Evolutionary conservation across 371 early-diverging fungal genomes (phyloP), one percentile per base, ranked within the genome.

Genomic region (Rhizopus stolonifer): DNA sequence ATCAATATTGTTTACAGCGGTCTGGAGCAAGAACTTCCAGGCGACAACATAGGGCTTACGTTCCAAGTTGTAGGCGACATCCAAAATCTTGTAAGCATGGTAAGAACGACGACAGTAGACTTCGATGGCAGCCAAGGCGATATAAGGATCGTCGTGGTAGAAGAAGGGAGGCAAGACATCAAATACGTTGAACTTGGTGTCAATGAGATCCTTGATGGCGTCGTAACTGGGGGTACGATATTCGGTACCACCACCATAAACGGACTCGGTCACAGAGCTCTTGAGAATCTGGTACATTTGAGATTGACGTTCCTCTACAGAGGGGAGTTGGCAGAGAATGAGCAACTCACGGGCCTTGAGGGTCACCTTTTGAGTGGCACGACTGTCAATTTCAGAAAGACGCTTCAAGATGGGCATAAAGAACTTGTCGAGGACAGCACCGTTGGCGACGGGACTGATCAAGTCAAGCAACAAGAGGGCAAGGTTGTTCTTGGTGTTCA

Each of bases 111-210:
- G 88, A 52, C 93, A 90, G 77, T 98, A 98, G 17, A 94, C 93
- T 81, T 96, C 94, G 19, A 96, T 76, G 17, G 99, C 95, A 11
- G 93, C 90, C 60, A 94, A 74, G 10, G 89, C 83, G 54, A 96
- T 80, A 56, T 87, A 85, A 29, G 77, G 75, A 55, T 92, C 86
- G 23, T 68, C 71, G 63, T 95, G 87, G 68, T 91, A 94, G 72
- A 98, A 94, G 83, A 98, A 96, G 61, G 82, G 78, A 61, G 93
- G 93, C 60, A 98, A 76, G 23, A 97, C 93, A 64, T 98, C 99
- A 64, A 95, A 85, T 49, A 98, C 94, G 34, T 94, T 88, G 81
- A 93, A 93, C 69, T 93, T 92, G 65, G 94, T 92, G 33, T 90
- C 90, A 58, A 97, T 84, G 56, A 97, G 72, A 64, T 92, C 88